Percentiles rank a stretch among this genome's conserved stretches.
phyloP scores from a whole-genome alignment of 2,329 filamentous ascomycete species.

The Hysterium pulicare region DNA sequence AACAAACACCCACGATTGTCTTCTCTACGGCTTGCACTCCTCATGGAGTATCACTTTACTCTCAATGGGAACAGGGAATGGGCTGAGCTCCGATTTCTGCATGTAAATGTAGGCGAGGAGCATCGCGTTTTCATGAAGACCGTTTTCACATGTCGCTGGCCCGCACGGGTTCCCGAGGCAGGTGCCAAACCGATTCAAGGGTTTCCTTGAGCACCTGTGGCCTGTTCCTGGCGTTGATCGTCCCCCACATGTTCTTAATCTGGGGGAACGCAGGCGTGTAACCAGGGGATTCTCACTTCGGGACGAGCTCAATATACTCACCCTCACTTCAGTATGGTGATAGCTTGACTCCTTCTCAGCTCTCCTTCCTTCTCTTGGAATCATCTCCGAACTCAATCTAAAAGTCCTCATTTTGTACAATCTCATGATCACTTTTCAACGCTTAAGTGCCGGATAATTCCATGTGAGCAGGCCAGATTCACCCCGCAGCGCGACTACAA shows the following conservation, averaged over 20 bases:
- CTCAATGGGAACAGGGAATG: neutral
- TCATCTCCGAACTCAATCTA: neutral
- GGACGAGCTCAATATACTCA: neutral
- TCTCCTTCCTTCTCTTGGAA: neutral
- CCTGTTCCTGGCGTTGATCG: conserved; percentile 9
- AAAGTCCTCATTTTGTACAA: neutral
- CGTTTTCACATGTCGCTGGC: neutral
- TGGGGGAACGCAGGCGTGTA: conserved; percentile 1
- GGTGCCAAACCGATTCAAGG: neutral
- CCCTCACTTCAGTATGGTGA: neutral
- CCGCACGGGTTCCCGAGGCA: neutral
- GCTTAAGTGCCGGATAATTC: neutral
- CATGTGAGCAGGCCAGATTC: neutral
- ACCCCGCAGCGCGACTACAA: neutral
- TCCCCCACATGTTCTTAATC: conserved; percentile 9
- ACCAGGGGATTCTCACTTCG: neutral
- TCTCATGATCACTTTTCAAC: neutral
- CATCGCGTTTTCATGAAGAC: neutral
- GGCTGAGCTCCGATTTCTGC: neutral
- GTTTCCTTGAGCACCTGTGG: conserved; percentile 2
- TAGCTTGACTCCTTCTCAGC: neutral
- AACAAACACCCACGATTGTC: no score
- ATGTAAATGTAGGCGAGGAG: neutral
- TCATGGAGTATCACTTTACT: neutral
- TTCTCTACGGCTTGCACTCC: no score